These are phyloP conservation scores for Neurospora crassa DNA, from an alignment of 2,329 filamentous ascomycete genomes.

Conservation along the genomic window DNA sequence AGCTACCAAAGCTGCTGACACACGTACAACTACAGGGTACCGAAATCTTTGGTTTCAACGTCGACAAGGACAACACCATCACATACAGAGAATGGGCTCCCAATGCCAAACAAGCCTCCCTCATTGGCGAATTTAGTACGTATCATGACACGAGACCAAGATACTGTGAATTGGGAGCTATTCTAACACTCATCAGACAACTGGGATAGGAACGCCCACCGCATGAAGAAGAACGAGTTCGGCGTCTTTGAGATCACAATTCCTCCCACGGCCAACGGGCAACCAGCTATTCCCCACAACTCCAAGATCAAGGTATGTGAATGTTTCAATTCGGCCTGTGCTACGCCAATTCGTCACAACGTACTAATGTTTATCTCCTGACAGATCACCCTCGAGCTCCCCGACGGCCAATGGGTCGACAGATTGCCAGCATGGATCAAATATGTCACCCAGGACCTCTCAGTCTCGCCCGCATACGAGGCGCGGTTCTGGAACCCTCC, in stretches of 20 bases:
- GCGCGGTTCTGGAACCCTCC: conserved; percentile 96
- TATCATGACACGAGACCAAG: neutral
- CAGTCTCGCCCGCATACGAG: conserved; percentile 85
- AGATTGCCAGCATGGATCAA: conserved; percentile 94
- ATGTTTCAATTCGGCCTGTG: neutral
- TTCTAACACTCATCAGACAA: conserved; percentile 48
- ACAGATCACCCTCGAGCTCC: conserved; percentile 75
- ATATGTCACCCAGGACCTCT: conserved; percentile 88
- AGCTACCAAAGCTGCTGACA: neutral
- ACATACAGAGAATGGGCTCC: conserved; percentile 94
- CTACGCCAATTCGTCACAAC: neutral
- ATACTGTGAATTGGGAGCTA: neutral
- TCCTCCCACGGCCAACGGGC: conserved; percentile 57
- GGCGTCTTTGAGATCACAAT: conserved; percentile 81
- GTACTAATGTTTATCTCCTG: conserved; percentile 1
- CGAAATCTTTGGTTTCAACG: conserved; percentile 79
- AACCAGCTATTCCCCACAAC: conserved; percentile 77
- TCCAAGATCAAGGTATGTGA: conserved; percentile 81
- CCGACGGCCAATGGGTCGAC: conserved; percentile 72
- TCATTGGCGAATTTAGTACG: conserved; percentile 92
- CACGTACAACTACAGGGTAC: conserved; percentile 51
- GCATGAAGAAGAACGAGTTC: conserved; percentile 78
- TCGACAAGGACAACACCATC: conserved; percentile 74
- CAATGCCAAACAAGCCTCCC: conserved; percentile 71
- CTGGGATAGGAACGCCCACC: conserved; percentile 75